Evolutionary conservation across 768 basidiomycete species (phyloP).

Genomic region (Leccinum ochraceum): DNA sequence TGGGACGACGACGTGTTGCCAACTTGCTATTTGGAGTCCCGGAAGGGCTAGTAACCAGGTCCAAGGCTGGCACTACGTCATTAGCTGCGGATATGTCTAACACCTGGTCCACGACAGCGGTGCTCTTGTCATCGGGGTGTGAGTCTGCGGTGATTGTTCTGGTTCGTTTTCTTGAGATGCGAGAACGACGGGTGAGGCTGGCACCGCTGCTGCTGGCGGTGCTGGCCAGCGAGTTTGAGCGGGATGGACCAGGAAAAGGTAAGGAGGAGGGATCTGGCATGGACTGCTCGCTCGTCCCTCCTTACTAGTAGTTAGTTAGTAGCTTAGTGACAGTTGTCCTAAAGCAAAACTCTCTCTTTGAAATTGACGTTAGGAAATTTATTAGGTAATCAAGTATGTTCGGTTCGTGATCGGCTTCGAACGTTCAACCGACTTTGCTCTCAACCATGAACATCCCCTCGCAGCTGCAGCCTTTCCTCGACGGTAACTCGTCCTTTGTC

Average conservation of each 20-base stretch:
- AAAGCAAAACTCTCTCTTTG: conserved; percentile 23
- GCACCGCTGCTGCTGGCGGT: conserved; percentile 49
- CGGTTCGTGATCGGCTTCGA: conserved; percentile 20
- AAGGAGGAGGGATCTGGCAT: conserved; percentile 35
- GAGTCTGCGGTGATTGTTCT: conserved; percentile 45
- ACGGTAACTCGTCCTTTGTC: conserved; percentile 15
- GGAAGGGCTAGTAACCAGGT: conserved; percentile 10
- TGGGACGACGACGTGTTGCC: conserved; percentile 18
- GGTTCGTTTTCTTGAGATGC: conserved; percentile 53
- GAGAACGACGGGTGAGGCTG: conserved; percentile 51
- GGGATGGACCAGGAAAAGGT: conserved; percentile 32
- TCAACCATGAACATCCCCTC: conserved; percentile 3
- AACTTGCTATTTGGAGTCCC: conserved; percentile 10
- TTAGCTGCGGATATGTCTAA: conserved; percentile 33
- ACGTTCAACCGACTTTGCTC: not conserved
- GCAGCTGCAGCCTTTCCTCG: conserved; percentile 21
- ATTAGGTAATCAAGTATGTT: conserved; percentile 29
- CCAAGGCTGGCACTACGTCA: conserved; percentile 9
- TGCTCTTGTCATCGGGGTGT: conserved; percentile 20
- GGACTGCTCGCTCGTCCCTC: conserved; percentile 28
- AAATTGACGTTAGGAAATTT: conserved; percentile 23
- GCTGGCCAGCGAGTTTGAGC: conserved; percentile 36
- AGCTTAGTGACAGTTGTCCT: conserved; percentile 1
- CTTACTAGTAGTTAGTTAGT: not conserved
- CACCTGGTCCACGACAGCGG: conserved; percentile 21